Base-by-base conservation (phyloP, 1,284 basidiomycete species). In the Irpex sp. region DNA sequence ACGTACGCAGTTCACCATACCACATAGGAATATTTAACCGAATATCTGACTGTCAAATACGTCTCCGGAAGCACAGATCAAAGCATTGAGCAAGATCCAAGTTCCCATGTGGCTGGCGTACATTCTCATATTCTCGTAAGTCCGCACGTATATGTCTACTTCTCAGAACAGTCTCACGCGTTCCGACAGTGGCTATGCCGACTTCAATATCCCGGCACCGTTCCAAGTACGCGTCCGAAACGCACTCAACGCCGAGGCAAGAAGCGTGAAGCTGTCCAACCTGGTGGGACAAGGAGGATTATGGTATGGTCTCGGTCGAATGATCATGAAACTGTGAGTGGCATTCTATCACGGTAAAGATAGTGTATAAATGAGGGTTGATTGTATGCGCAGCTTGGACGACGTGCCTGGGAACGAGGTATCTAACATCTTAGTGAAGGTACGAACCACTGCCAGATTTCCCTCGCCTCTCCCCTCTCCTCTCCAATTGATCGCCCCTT, bases 261-360 rank as follows among this genome's bases (percentile, higher is more conserved):
- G 85, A 26, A 92, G 90, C 66, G 93, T 97, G 61, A 87, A 86
- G 61, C 80, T 96, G 3, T 86, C 91, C 3, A 83, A 82, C 40
- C 83, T 95, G 2, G 93, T 96, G 3, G 94, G 94, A 4, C 86
- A 88, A n/a, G 92, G 91, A 5, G 92, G 93, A 3, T 78, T 87
- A 69, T 97, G 94, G 94, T 97, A 96, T 73, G 88, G 88, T 2
- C 95, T 94, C 74, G 94, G 94, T 11, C 86, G 87, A 71, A 86
- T 86, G 69, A 86, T 96, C 64, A 90, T 89, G 77, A 86, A 88
- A 60, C 83, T 96, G 93, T 93, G 71, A 69, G 87, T 79, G 5
- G 8, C 13, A 38, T 17, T 9, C n/a, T 44, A 47, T 47, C 2
- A 54, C 13, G 11, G 13, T 47, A 0, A 15, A n/a, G 40, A 47